A percentile compares a stretch with the other conserved stretches of the same genome.
Conservation (phyloP, 2,329 filamentous ascomycete species). For the Colletotrichum sp. region DNA sequence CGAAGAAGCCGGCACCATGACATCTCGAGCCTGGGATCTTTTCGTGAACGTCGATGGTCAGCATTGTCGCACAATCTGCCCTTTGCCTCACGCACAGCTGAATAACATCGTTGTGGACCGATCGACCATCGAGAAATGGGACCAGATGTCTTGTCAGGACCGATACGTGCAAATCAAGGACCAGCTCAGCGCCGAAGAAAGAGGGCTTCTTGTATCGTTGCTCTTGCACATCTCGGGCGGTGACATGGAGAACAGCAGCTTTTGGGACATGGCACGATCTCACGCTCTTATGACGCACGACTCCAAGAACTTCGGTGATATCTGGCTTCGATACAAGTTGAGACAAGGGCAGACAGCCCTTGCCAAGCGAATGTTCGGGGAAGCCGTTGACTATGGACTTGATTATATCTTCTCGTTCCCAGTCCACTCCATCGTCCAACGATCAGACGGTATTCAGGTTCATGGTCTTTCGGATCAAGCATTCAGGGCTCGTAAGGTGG, state of each 20-base stretch:
- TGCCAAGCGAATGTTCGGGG: constrained; percentile 29
- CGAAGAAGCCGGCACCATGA: constrained; percentile 30
- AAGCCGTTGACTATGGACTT: constrained; percentile 26
- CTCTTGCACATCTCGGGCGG: constrained; percentile 31
- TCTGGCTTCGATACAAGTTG: constrained; percentile 29
- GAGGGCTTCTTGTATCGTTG: constrained; percentile 26
- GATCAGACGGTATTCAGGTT: neutral
- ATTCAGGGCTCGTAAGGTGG: constrained; percentile 24
- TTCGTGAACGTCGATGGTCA: constrained; percentile 32
- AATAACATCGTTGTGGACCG: constrained; percentile 22
- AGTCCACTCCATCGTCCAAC: constrained; percentile 25
- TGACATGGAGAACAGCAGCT: constrained; percentile 25
- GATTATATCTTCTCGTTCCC: constrained; percentile 30
- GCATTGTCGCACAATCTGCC: constrained; percentile 26
- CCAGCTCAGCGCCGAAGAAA: constrained; percentile 30
- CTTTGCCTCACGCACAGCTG: constrained; percentile 26
- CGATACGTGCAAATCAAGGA: constrained; percentile 32
- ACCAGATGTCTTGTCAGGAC: constrained; percentile 32
- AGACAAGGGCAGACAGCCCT: constrained; percentile 32
- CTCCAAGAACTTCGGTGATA: constrained; percentile 26
- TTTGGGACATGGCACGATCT: constrained; percentile 26
- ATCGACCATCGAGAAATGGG: constrained; percentile 21
- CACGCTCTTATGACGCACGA: constrained; percentile 25
- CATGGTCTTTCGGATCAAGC: neutral
- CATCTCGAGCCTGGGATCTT: constrained; percentile 25